These are phyloP conservation scores for Pythium rhizo-oryzae DNA, from an alignment of 352 stramenopile species.

Conservation along the genomic window DNA sequence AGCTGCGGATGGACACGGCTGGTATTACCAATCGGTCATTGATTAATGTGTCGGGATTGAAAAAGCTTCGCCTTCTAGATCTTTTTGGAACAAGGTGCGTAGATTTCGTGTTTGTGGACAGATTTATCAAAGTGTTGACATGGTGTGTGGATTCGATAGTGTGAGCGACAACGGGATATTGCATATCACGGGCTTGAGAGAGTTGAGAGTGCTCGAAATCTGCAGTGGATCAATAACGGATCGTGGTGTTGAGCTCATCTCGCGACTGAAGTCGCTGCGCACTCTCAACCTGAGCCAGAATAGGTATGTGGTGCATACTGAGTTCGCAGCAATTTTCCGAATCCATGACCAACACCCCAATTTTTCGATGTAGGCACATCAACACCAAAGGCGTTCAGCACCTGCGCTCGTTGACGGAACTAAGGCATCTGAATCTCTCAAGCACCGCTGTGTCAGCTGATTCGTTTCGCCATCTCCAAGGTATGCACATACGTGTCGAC, in stretches of 20 bases:
- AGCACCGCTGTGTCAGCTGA: conserved; percentile 69
- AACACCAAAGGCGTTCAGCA: conserved; percentile 64
- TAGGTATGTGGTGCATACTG: conserved; percentile 32
- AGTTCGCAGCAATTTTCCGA: not conserved
- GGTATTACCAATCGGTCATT: conserved; percentile 70
- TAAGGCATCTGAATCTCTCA: conserved; percentile 76
- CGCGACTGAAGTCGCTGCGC: conserved; percentile 69
- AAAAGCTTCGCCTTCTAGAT: conserved; percentile 59
- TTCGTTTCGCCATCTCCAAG: conserved; percentile 71
- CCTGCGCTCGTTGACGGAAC: conserved; percentile 55
- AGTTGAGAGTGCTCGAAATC: conserved; percentile 64
- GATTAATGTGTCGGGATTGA: conserved; percentile 53
- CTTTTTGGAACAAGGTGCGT: conserved; percentile 76
- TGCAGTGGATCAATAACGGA: conserved; percentile 72
- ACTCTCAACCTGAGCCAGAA: conserved; percentile 87
- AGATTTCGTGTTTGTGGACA: not conserved
- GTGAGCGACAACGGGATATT: conserved; percentile 74
- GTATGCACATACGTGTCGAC: conserved; percentile 33
- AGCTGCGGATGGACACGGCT: conserved; percentile 64
- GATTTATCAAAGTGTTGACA: too few species aligned
- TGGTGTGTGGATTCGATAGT: conserved; percentile 20
- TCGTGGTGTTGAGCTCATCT: conserved; percentile 71
- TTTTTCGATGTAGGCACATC: conserved; percentile 54
- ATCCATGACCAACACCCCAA: not conserved
- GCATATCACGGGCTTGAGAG: conserved; percentile 53